Percentiles rank a stretch among this genome's conserved stretches.
These are phyloP conservation scores for Agrocybe pediades DNA, from an alignment of 768 basidiomycete species.

Conservation along the genomic window DNA sequence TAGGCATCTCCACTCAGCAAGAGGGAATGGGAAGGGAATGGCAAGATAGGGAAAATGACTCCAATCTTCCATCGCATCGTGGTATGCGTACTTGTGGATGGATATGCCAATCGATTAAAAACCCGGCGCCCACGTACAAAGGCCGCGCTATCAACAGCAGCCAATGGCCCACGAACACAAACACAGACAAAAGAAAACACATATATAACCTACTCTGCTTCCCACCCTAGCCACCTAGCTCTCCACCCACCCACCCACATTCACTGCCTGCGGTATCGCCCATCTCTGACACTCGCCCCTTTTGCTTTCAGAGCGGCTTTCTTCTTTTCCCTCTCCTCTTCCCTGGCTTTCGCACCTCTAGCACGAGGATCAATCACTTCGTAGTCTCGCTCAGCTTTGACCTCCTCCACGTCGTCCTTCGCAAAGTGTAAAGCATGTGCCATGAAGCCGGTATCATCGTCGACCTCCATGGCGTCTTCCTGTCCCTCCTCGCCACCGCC, in stretches of 20 bases:
- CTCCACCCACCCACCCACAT: background rate
- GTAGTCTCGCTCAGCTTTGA: constrained; percentile 83
- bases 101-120: too few species aligned
- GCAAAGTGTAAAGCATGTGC: constrained; percentile 73
- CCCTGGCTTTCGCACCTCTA: constrained; percentile 69
- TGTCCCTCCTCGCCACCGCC: constrained; percentile 20
- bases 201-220: background rate
- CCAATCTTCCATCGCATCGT: too few species aligned
- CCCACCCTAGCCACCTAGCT: background rate
- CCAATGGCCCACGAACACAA: too few species aligned
- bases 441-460: constrained; percentile 76
- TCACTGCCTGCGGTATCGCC: constrained; percentile 24
- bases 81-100: too few species aligned
- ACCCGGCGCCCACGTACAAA: too few species aligned
- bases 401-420: constrained; percentile 78
- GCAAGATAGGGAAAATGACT: too few species aligned
- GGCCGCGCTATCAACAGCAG: too few species aligned
- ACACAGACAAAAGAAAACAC: background rate
- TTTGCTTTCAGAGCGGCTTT: constrained; percentile 34
- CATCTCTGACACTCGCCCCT: constrained; percentile 35
- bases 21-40: too few species aligned
- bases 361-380: constrained; percentile 87
- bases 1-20: too few species aligned
- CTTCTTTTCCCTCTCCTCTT: constrained; percentile 77
- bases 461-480: constrained; percentile 65